These are phyloP conservation scores for Fistulinella prunicolor DNA, from an alignment of 768 basidiomycete genomes.

Conservation along the genomic window DNA sequence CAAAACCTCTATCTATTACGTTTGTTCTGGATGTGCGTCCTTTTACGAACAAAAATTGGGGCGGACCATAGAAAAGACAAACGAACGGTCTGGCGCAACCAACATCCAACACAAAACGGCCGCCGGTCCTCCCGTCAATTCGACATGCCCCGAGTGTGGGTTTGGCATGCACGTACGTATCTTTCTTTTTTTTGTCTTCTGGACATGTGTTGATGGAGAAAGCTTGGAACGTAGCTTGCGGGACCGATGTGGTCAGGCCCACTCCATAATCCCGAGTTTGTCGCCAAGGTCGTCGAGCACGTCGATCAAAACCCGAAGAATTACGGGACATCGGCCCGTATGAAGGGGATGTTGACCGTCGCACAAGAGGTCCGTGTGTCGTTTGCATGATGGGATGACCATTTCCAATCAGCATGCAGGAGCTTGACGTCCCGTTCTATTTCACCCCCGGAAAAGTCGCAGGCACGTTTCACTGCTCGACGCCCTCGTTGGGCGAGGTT, in stretches of 20 bases:
- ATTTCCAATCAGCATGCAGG: too few relatives aligned
- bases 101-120: constrained; percentile 72
- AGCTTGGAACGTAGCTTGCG: constrained; percentile 61
- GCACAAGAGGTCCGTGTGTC: constrained; percentile 71
- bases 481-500: constrained; percentile 71
- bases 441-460: constrained; percentile 82
- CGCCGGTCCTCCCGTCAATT: constrained; percentile 60
- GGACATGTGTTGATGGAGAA: background rate
- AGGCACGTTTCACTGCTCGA: constrained; percentile 76
- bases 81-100: constrained; percentile 50
- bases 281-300: constrained; percentile 71
- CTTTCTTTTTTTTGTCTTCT: constrained; percentile 15
- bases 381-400: background rate
- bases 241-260: constrained; percentile 98
- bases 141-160: constrained; percentile 81
- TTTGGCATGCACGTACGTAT: constrained; percentile 63
- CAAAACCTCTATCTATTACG: constrained; percentile 80
- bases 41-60: constrained; percentile 87
- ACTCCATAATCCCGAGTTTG: constrained; percentile 75
- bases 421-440: constrained; percentile 76
- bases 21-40: constrained; percentile 82
- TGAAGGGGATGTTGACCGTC: constrained; percentile 94
- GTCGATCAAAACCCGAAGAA: constrained; percentile 56
- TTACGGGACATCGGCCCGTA: constrained; percentile 78
- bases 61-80: constrained; percentile 58